Percentiles rank a stretch among this genome's conserved stretches.
These are phyloP conservation scores for Pontederia crassipes DNA, from an alignment of 176 grass and related monocot species.

Conservation along the genomic window DNA sequence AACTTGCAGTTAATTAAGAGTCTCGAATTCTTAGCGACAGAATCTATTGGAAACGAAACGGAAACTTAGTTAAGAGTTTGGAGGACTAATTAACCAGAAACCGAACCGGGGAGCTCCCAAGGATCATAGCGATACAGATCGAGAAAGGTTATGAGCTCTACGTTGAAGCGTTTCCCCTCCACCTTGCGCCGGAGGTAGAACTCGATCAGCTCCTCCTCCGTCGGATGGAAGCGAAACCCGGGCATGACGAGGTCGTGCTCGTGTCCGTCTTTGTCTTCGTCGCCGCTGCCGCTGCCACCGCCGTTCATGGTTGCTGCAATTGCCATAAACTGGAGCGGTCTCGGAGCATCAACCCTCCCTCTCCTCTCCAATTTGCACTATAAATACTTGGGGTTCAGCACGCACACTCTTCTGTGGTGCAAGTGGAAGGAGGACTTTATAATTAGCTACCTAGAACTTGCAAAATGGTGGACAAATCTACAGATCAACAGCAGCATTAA, in stretches of 20 bases:
- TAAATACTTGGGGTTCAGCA: conserved; percentile 19
- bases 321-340: conserved; percentile 14
- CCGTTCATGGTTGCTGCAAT: conserved; percentile 13
- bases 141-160: conserved; percentile 79
- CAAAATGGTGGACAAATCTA: too few relatives aligned
- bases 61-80: conserved; percentile 6
- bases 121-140: conserved; percentile 96
- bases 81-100: neutral
- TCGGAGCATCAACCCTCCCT: conserved; percentile 28
- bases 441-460: too few relatives aligned
- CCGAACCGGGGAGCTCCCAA: conserved; percentile 82
- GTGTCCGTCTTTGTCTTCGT: conserved; percentile 16
- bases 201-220: conserved; percentile 97
- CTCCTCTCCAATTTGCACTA: conserved; percentile 7
- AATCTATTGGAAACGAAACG: conserved; percentile 12
- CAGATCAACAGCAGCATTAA: too few relatives aligned
- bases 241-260: conserved; percentile 85
- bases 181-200: conserved; percentile 98
- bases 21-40: too few relatives aligned
- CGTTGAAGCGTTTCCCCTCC: conserved; percentile 84
- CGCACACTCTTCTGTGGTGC: neutral
- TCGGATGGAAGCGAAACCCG: conserved; percentile 98
- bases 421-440: neutral
- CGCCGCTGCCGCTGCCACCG: neutral
- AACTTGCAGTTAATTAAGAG: neutral